Conservation (phyloP, 1,284 basidiomycete genomes). For the Fomitiporia mediterranea region DNA sequence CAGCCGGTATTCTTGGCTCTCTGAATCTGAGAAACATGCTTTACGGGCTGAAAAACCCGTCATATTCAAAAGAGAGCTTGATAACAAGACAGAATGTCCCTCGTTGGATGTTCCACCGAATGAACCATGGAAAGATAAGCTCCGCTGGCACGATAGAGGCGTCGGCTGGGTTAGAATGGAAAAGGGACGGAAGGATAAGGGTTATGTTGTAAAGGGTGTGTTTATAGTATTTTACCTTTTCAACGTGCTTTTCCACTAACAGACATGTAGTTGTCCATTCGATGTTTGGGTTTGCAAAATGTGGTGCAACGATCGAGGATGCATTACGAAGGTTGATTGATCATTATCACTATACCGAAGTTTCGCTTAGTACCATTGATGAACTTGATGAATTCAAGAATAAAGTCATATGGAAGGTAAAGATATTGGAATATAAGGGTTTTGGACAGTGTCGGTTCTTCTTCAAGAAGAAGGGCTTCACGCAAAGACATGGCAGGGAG, state of each 20-base stretch:
- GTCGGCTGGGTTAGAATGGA: no score
- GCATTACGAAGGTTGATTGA: background rate
- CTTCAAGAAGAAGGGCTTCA: no score
- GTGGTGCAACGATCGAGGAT: background rate
- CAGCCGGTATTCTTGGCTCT: no score
- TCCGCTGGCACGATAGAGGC: background rate
- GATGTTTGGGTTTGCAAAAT: background rate
- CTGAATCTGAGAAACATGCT: no score
- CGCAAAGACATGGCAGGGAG: no score
- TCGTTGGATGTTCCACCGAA: no score
- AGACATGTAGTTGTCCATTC: background rate
- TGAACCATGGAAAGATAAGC: background rate
- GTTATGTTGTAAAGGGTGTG: background rate
- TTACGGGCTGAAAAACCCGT: no score
- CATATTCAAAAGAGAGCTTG: no score
- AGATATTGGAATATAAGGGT: slow-evolving; percentile 2
- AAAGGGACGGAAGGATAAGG: background rate
- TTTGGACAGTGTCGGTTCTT: no score
- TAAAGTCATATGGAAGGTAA: background rate
- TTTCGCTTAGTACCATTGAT: background rate
- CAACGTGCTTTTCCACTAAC: no score
- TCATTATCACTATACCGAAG: background rate
- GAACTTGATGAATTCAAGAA: no score
- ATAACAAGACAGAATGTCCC: no score
- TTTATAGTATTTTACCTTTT: background rate